Base-by-base conservation (phyloP, 441 rosid genomes). In the Adansonia madagascariensis region DNA sequence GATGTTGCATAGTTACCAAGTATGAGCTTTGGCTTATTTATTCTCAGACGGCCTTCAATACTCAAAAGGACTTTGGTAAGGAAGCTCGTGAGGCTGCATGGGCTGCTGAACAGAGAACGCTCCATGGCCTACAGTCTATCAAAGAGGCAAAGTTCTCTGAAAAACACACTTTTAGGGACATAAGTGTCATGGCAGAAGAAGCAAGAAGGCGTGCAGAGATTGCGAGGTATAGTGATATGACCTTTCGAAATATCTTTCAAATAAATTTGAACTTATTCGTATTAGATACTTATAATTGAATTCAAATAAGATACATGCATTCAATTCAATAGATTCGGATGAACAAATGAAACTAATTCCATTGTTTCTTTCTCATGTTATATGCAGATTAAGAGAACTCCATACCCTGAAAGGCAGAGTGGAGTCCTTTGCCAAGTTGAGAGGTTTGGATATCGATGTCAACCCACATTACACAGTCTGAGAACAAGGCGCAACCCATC, bases 321-420 rank as follows among this genome's bases (percentile, higher is more conserved):
- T 35, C 41, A 35, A 35, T 35, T 35, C 41, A 35, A 35, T 35
- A 35, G 41, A 35, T 35, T 35, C 41, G 41, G 41, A 35, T 35
- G 6, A 35, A 35, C 41, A 35, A 35, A 50, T 68, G 18, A 41
- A 43, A 12, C 50, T 50, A 44, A 70, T 71, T 50, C 65, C 47
- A 46, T 6, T 71, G 70, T 12, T 61, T 27, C 8, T 31, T 31
- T 31, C 20, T 63, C 3, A 35, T 67, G 17, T 47, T 8, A 14
- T 76, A 78, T 75, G 82, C 82, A 88, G 94, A 83, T 69, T 86
- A 74, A 89, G 92, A 80, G 92, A 91, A 85, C 80, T 89, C 59
- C 88, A 84, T 67, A 91, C 90, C 18, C 81, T 88, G 75, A 91
- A 91, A 74, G 94, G 94, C 52, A 89, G 77, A 75, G 90, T 91